A percentile compares a stretch with the other conserved stretches of the same genome.
phyloP scores from a whole-genome alignment of 2,329 filamentous ascomycete species.

The Pyricularia pennisetigena region DNA sequence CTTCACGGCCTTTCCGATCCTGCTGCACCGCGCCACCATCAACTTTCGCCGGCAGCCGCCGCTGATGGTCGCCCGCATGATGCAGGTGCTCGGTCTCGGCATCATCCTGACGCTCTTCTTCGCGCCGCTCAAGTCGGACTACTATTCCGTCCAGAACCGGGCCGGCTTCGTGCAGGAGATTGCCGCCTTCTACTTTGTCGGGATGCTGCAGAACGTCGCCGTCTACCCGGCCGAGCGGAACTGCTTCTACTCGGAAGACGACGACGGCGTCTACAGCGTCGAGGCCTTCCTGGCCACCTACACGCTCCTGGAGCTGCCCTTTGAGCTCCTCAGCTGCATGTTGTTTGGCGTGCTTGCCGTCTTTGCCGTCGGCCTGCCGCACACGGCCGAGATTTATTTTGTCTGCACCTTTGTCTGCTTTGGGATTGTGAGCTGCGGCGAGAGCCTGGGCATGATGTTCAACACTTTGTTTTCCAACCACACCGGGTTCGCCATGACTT shows the following conservation, averaged over 20 bases:
- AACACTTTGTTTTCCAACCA: constrained; percentile 62
- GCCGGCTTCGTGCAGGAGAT: constrained; percentile 67
- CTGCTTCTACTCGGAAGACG: constrained; percentile 69
- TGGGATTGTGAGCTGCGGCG: constrained; percentile 63
- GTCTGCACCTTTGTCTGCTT: constrained; percentile 60
- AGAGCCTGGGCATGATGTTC: constrained; percentile 70
- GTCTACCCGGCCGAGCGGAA: constrained; percentile 64
- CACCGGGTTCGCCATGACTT: constrained; percentile 66
- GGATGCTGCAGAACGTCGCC: constrained; percentile 72
- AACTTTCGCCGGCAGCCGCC: constrained; percentile 60
- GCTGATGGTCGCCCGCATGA: constrained; percentile 53
- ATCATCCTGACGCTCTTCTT: constrained; percentile 60
- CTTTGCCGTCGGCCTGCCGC: constrained; percentile 55
- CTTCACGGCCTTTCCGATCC: constrained; percentile 51
- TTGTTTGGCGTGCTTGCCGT: constrained; percentile 55
- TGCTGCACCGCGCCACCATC: constrained; percentile 57
- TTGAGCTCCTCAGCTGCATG: constrained; percentile 56
- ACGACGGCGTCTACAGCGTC: constrained; percentile 61
- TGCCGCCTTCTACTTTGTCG: constrained; percentile 62
- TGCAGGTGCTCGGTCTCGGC: constrained; percentile 56
- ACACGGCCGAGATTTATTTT: constrained; percentile 56
- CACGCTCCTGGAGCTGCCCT: constrained; percentile 59
- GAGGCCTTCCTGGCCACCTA: constrained; percentile 65
- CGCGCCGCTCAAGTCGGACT: constrained; percentile 59
- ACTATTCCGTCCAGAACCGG: constrained; percentile 60